Base-by-base conservation (phyloP, 176 grass and related monocot genomes). In the Guadua angustifolia region DNA sequence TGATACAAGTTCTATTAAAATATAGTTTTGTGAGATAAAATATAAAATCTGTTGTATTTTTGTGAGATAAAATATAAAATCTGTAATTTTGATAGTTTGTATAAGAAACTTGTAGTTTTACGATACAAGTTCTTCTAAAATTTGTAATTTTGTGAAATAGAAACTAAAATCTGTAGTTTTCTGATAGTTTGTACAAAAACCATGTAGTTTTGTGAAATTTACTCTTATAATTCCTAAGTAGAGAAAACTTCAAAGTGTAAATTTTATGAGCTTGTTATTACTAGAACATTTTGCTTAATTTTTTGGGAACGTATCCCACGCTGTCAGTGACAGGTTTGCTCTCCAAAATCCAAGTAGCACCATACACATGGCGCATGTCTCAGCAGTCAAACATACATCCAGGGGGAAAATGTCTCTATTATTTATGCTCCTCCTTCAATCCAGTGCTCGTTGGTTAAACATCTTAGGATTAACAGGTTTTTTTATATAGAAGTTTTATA, bases 401-500 rank as follows among this genome's bases (percentile, higher is more conserved):
- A 33, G 56, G 15, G 9, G 36, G 16, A 60, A 47, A 29, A 71
- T 18, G 12, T 22, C 38, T 66, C n/a, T 13, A 50, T 51, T 39
- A 69, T 29, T 58, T 13, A 47, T 75, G 14, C 50, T 58, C 36
- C 35, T 56, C 49, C 11, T 14, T 73, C 19, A 77, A 77, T 44
- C 59, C 6, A 73, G 32, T 18, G 24, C 53, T 70, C 24, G 4
- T 72, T 10, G 38, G 45, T 63, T 39, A 49, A 49, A 60, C 14
- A 76, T 4, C 70, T 75, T 68, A 69, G 42, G 53, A 19, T 15
- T 38, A 46, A 75, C 17, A 75, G 39, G 39, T 38, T 65, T 38
- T 38, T 58, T 75, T 80, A 59, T 59, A 60, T 55, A 68, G 49
- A 29, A 66, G 35, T 19, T 64, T 49, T 35, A 57, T 40, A 69